Evolutionary conservation across 371 early-diverging fungal species (phyloP).

Genomic region (Mortierella sp.): DNA sequence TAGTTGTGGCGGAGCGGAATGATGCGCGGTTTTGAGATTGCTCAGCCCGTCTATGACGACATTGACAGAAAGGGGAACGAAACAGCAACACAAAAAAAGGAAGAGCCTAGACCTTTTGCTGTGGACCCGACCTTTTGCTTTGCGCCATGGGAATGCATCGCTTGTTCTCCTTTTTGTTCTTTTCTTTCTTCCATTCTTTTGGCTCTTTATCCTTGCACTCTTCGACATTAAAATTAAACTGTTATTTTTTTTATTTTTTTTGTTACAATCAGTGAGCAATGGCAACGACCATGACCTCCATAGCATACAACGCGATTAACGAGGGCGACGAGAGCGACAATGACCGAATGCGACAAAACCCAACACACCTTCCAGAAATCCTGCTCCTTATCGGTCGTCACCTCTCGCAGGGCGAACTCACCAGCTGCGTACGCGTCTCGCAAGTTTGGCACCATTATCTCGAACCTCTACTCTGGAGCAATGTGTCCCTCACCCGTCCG

Average conservation of each 20-base stretch:
- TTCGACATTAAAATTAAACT: background rate
- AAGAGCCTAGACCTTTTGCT: background rate
- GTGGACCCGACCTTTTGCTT: background rate
- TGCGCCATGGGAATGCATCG: slow-evolving; percentile 1
- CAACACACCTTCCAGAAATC: slow-evolving; percentile 26
- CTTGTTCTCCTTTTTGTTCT: background rate
- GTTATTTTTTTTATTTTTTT: background rate
- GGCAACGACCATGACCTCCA: background rate
- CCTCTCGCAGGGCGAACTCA: slow-evolving; percentile 27
- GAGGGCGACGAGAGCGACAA: background rate
- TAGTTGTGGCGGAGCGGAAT: background rate
- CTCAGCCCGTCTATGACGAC: slow-evolving; percentile 11
- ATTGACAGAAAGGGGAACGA: background rate
- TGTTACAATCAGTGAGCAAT: background rate
- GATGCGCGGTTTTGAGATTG: background rate
- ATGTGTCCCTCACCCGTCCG: slow-evolving; percentile 1
- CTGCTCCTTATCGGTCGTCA: slow-evolving; percentile 16
- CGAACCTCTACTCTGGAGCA: slow-evolving; percentile 24
- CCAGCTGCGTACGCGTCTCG: slow-evolving; percentile 27
- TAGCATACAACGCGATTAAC: background rate
- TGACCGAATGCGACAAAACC: background rate
- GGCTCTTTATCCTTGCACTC: background rate
- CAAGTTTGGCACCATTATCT: slow-evolving; percentile 18
- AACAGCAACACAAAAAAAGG: background rate
- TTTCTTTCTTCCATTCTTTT: background rate